Evolutionary conservation across 2,329 filamentous ascomycete genomes (phyloP).

Genomic region (Diatrype stigma): DNA sequence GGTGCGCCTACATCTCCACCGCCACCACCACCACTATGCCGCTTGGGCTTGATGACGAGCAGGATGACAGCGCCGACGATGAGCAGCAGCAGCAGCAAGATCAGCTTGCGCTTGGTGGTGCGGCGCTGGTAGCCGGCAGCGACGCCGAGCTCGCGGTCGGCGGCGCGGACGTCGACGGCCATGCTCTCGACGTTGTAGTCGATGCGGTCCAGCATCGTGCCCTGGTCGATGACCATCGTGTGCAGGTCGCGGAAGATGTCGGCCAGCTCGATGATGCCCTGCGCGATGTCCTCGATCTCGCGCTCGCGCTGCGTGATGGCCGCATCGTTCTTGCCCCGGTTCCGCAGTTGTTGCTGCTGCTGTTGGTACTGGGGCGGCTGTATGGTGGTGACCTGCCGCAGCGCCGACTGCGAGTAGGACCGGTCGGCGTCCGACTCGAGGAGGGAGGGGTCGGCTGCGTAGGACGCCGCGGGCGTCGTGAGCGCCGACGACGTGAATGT

Average conservation of each 20-base stretch:
- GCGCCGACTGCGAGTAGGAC: conserved; percentile 82
- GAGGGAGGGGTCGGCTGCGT: conserved; percentile 76
- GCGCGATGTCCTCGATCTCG: conserved; percentile 96
- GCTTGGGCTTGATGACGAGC: conserved; percentile 74
- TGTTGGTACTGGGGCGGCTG: conserved; percentile 39
- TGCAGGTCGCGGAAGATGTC: conserved; percentile 97
- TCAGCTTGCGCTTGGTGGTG: conserved; percentile 86
- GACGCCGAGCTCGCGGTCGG: conserved; percentile 86
- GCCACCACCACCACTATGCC: conserved; percentile 17
- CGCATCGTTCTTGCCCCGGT: conserved; percentile 59
- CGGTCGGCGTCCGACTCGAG: conserved; percentile 93
- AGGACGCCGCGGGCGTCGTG: conserved; percentile 39
- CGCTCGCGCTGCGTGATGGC: conserved; percentile 87
- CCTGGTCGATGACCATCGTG: conserved; percentile 90
- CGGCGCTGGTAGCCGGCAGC: conserved; percentile 85
- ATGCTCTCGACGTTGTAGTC: conserved; percentile 98
- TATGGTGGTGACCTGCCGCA: conserved; percentile 71
- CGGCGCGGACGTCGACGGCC: conserved; percentile 86
- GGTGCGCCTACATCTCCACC: conserved; percentile 4
- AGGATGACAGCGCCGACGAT: conserved; percentile 85
- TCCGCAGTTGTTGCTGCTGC: conserved; percentile 51
- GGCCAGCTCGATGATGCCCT: conserved; percentile 94
- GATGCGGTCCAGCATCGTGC: conserved; percentile 86
- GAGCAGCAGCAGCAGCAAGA: conserved; percentile 79
- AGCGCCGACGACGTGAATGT: conserved; percentile 36